A percentile compares a stretch with the other conserved stretches of the same genome.
These are phyloP conservation scores for Penicillium sp. DNA, from an alignment of 2,329 filamentous ascomycete genomes.

Conservation along the genomic window DNA sequence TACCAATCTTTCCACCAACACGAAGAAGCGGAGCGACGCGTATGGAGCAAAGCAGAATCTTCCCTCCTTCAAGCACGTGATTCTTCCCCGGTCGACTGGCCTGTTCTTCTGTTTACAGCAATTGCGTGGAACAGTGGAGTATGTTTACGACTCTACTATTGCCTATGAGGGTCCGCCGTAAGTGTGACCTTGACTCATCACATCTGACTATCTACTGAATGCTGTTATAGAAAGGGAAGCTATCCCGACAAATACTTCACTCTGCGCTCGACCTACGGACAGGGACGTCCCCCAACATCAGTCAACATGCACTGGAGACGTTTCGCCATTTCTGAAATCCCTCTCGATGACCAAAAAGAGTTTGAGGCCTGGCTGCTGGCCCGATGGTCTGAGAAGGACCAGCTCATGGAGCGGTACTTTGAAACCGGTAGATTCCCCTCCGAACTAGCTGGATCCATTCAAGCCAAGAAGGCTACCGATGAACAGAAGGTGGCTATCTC, in stretches of 20 bases:
- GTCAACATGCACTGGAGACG: conserved; percentile 96
- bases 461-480: conserved; percentile 39
- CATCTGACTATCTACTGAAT: neutral
- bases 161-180: conserved; percentile 92
- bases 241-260: conserved; percentile 92
- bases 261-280: conserved; percentile 78
- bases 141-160: conserved; percentile 75
- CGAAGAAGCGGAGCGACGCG: conserved; percentile 52
- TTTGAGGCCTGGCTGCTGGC: conserved; percentile 84
- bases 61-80: conserved; percentile 55
- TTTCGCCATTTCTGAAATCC: conserved; percentile 75
- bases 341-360: conserved; percentile 64
- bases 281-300: conserved; percentile 84
- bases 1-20: conserved; percentile 57
- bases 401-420: conserved; percentile 76
- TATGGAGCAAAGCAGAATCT: conserved; percentile 57
- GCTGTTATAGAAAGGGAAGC: conserved; percentile 58
- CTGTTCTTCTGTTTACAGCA: conserved; percentile 59
- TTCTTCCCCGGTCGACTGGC: conserved; percentile 59
- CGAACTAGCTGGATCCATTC: conserved; percentile 53
- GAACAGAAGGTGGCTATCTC: conserved; percentile 31
- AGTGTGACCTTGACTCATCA: conserved; percentile 40
- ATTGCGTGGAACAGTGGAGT: conserved; percentile 56
- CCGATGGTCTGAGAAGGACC: conserved; percentile 90
- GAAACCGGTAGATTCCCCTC: conserved; percentile 74